Base-by-base conservation (phyloP, 2,329 filamentous ascomycete genomes). In the Paradendryphiella salina region DNA sequence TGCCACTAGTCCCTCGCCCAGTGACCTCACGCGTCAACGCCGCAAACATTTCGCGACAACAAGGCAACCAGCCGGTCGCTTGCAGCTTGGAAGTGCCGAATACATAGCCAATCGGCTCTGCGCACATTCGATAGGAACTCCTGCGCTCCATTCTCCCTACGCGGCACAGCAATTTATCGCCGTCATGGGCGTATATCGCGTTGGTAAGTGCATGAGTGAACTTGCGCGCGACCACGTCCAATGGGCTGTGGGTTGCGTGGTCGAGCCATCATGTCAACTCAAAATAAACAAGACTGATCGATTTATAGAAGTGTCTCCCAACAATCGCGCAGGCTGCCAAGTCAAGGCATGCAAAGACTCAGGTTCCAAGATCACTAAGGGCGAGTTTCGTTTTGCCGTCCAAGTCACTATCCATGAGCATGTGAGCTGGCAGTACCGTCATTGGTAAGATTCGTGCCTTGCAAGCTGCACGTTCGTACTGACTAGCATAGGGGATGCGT, bases 391-490 rank as follows among this genome's bases (percentile, higher is more conserved):
- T 47, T 82, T 91, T 45, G 93, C 89, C 34, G 81, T 80, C 17
- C 89, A 86, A 79, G 82, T 96, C 56, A 82, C 81, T 7, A 81
- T 87, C 59, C 43, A 76, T 0, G 76, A 78, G 1, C 80, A 85
- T 65, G 82, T 83, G 34, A 81, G 80, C 65, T 96, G 85, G 84
- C 73, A 77, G 50, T 97, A 88, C 85, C 88, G 87, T 69, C 93
- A 97, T 72, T 96, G 93, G 93, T 95, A 80, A 67, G 81, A 36
- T 33, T 14, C 18, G 18, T 26, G 2, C 21, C 18, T 5, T 17
- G 28, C 21, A n/a, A 5, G 13, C 23, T 26, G 8, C 23, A 26
- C 7, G 8, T 26, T 7, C 23, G 23, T 55, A 26, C 35, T 67
- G 28, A 66, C 44, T 18, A 10, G 5, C 3, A 17, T 42, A 96